Evolutionary conservation across 2,329 filamentous ascomycete species (phyloP), one percentile per base, ranked within the genome.

Genomic region (Diplodia corticola): DNA sequence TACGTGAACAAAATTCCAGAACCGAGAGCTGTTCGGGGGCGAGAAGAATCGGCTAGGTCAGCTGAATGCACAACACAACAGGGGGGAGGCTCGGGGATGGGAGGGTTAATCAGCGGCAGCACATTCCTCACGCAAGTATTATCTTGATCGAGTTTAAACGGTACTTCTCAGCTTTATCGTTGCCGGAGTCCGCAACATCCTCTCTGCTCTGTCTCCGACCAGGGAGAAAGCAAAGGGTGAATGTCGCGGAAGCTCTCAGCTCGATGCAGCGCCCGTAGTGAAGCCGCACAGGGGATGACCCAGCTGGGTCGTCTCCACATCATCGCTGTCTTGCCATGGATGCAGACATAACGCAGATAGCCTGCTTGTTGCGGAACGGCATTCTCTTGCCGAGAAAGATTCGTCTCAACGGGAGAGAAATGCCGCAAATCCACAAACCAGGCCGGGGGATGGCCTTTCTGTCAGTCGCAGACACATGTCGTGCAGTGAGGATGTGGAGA

Each of bases 91-190:
- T 72, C 70, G 72, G 74, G 79, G 77, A 81, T 80, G 67, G 79
- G 77, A 81, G 80, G 69, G 82, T 73, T 53, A 30, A 75, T 70
- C 87, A 92, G 91, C 91, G 91, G 91, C 91, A 93, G 90, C 91
- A 94, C 91, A 85, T 93, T 94, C 91, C 91, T 89, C 91, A 94
- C 91, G 91, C 91, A 95, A 95, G 91, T 90, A 93, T 94, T 95
- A 94, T 91, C 91, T 95, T 95, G 91, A 91, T 95, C 91, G 91
- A 94, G 91, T 94, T 89, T 81, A 90, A 84, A 93, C 91, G 91
- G 91, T 95, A 88, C 90, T 89, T 94, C 91, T 95, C 91, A 94
- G 91, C 91, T 87, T 93, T 86, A 82, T 86, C 73, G 72, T 68
- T 68, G 72, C 68, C 59, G 48, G 33, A 46, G 40, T 17, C n/a